Evolutionary conservation across 257 asterid species (phyloP).

Genomic region (Hygrophila difformis): DNA sequence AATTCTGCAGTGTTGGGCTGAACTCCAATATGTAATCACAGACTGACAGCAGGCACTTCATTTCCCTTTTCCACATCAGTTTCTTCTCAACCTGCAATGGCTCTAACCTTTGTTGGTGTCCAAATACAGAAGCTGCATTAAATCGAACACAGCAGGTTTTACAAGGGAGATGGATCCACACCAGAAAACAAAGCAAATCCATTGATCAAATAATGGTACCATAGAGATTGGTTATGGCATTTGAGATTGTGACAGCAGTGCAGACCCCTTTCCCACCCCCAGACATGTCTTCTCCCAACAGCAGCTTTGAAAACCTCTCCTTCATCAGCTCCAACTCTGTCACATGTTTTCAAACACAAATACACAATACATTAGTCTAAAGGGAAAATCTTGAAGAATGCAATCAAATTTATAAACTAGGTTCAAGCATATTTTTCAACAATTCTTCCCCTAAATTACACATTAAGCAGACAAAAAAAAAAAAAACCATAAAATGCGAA

Average conservation of each 20-base stretch:
- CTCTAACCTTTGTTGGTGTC: conserved; percentile 68
- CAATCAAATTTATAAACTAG: no score
- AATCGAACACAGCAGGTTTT: no score
- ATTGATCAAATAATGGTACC: no score
- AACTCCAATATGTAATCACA: conserved; percentile 76
- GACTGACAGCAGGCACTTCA: conserved; percentile 62
- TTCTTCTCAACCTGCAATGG: conserved; percentile 61
- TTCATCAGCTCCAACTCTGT: conserved; percentile 87
- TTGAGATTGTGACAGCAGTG: conserved; percentile 72
- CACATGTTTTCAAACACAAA: conserved; percentile 3
- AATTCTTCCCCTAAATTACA: no score
- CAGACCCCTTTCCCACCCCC: conserved; percentile 89
- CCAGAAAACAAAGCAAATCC: no score
- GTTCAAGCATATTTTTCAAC: no score
- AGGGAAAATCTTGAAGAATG: no score
- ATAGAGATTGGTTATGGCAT: conserved; percentile 77
- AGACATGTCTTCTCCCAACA: conserved; percentile 92
- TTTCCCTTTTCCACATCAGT: conserved; percentile 83
- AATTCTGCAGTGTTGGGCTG: conserved; percentile 42
- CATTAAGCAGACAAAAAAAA: neutral
- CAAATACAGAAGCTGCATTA: conserved; percentile 74
- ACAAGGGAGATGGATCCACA: no score
- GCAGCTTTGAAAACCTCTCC: conserved; percentile 75
- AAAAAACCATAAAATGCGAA: no score
- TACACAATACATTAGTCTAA: no score